These are phyloP conservation scores for Mortierella sp. DNA, from an alignment of 371 early-diverging fungal genomes.

Conservation along the genomic window DNA sequence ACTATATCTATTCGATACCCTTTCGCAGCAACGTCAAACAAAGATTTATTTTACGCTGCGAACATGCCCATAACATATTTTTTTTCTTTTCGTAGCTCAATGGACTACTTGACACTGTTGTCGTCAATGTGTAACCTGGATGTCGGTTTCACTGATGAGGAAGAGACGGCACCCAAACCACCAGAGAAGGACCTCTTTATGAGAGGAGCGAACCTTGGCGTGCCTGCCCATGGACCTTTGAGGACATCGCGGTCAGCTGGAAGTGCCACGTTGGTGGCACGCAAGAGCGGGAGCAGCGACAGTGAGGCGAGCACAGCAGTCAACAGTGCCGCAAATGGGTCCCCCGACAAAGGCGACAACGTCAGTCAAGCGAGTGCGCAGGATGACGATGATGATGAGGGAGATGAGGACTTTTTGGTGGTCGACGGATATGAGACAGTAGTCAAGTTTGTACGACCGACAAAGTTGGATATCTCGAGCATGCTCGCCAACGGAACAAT, in stretches of 20 bases:
- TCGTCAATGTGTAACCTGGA: constrained; percentile 28
- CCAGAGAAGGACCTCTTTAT: constrained; percentile 39
- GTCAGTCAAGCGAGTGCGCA: not conserved
- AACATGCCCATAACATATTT: not conserved
- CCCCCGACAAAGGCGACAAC: constrained; percentile 2
- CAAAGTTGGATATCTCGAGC: constrained; percentile 42
- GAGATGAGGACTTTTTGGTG: constrained; percentile 45
- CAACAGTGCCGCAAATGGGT: constrained; percentile 17
- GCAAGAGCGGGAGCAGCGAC: constrained; percentile 42
- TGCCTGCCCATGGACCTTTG: constrained; percentile 12
- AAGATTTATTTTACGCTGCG: not conserved
- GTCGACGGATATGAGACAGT: constrained; percentile 55
- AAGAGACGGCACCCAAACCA: constrained; percentile 33
- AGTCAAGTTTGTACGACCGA: constrained; percentile 32
- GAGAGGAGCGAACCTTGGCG: not conserved
- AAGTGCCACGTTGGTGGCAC: constrained; percentile 25
- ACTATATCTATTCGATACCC: not conserved
- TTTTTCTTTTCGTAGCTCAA: constrained; percentile 19
- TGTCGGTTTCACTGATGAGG: not conserved
- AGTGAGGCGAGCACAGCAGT: constrained; percentile 45
- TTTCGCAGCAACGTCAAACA: not conserved
- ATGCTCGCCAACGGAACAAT: constrained; percentile 47
- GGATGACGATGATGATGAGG: constrained; percentile 24
- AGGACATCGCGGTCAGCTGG: constrained; percentile 40
- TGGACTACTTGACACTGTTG: constrained; percentile 39